Base-by-base conservation (phyloP, 345 rosid species). In the Rhizophora mangle region DNA sequence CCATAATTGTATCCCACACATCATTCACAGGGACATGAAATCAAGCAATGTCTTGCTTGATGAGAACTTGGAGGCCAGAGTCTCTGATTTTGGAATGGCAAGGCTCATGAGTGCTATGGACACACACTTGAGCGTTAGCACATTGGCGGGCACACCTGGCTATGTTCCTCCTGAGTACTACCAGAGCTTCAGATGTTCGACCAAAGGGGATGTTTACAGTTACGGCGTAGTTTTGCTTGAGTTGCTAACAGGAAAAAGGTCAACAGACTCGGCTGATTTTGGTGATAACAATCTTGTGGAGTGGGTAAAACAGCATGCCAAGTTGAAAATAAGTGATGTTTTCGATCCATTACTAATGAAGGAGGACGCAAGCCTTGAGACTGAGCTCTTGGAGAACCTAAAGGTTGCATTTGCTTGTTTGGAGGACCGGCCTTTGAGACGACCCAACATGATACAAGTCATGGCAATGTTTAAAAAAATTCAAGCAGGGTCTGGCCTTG, bases 51-150 rank as follows among this genome's bases (percentile, higher is more conserved):
- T 95, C 47, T 78, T 95, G 60, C 82, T 95, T 0, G 98, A 95
- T 15, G 94, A 90, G 67, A 85, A 92, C 76, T 78, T 88, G 68
- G 99, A 95, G 71, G 96, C 99, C 20, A 62, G 99, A 73, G 98
- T 92, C 13, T 95, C 99, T 0, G 99, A 95, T 85, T 95, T 95
- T n/a, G 99, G 99, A 24, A 95, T 95, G 99, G 99, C 99, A 1
- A 72, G 99, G 82, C 77, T 87, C 15, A 86, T 95, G 99, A 87
- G 86, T 26, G 87, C 90, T 0, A 78, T 90, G 88, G 99, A 95
- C 75, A 95, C 99, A 0, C 99, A 95, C 76, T 70, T 95, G 79
- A 92, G 98, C 31, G 99, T 95, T 52, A 92, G 98, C 82, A 92
- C 99, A n/a, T 75, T 95, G 63, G 98, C 98, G 0, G 99, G 99